phyloP scores from a whole-genome alignment of 1,139 yeast species.

The Diutina siamensis region DNA sequence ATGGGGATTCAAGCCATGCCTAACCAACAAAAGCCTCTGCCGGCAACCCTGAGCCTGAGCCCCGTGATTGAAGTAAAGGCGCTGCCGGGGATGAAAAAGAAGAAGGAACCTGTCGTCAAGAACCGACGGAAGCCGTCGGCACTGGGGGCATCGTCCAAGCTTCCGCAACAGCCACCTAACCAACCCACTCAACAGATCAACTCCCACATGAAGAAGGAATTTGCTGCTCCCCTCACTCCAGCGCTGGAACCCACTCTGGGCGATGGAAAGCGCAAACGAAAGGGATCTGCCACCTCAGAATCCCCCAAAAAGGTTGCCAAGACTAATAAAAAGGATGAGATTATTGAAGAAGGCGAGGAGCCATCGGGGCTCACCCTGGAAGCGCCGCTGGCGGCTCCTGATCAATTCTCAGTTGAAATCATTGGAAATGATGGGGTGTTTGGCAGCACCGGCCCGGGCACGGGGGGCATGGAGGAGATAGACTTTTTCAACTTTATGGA shows the following conservation, averaged over 20 bases:
- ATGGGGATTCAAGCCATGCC: slow-evolving; percentile 4
- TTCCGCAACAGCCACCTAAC: slow-evolving; percentile 10
- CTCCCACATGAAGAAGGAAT: slow-evolving; percentile 18
- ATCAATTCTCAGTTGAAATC: slow-evolving; percentile 27
- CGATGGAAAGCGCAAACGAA: slow-evolving; percentile 9
- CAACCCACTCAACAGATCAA: slow-evolving; percentile 8
- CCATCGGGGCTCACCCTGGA: not conserved
- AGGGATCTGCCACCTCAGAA: slow-evolving; percentile 13
- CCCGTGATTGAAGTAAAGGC: slow-evolving; percentile 26
- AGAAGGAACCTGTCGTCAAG: slow-evolving; percentile 13
- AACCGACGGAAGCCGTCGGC: slow-evolving; percentile 25
- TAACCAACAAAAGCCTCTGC: slow-evolving; percentile 12
- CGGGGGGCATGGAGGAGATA: slow-evolving; percentile 25
- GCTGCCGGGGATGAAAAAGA: slow-evolving; percentile 17
- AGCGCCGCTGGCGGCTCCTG: slow-evolving; percentile 10
- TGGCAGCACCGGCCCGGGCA: slow-evolving; percentile 10
- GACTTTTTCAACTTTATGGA: slow-evolving; percentile 45
- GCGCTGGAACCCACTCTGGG: slow-evolving; percentile 26
- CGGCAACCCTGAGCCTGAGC: slow-evolving; percentile 10
- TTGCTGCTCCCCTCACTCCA: slow-evolving; percentile 32
- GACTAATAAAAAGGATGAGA: slow-evolving; percentile 17
- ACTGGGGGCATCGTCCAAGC: slow-evolving; percentile 10
- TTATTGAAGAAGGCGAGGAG: slow-evolving; percentile 10
- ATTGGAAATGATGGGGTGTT: slow-evolving; percentile 14
- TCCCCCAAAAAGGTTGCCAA: slow-evolving; percentile 24